Percentiles rank a stretch among this genome's conserved stretches.
These are phyloP conservation scores for Magnusiomyces fungicola DNA, from an alignment of 1,139 yeast genomes.

Conservation along the genomic window DNA sequence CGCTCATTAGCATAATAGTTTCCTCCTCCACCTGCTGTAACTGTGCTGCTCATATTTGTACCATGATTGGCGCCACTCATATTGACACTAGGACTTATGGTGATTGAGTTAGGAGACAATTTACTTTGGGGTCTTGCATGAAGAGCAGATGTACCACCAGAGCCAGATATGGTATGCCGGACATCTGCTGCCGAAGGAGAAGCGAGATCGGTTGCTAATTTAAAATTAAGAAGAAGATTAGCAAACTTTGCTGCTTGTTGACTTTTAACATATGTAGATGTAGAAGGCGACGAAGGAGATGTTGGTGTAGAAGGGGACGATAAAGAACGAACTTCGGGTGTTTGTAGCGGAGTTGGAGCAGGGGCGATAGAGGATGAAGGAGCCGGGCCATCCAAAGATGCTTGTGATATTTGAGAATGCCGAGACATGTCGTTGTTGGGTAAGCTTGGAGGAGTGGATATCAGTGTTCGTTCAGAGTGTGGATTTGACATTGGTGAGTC, in stretches of 20 bases:
- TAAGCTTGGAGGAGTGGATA: no score
- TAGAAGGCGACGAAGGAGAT: not conserved
- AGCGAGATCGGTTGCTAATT: slow-evolving; percentile 1
- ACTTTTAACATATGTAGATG: not conserved
- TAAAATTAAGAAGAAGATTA: slow-evolving; percentile 1
- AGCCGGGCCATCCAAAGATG: no score
- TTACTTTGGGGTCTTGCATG: slow-evolving; percentile 1
- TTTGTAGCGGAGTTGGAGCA: no score
- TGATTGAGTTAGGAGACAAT: no score
- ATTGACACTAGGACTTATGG: no score
- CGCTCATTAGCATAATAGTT: not conserved
- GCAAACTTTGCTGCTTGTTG: slow-evolving; percentile 6
- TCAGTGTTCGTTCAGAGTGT: no score
- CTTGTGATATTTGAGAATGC: no score
- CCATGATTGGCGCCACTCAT: no score
- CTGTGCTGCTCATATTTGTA: no score
- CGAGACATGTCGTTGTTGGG: no score
- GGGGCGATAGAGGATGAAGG: no score
- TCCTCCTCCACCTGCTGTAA: not conserved
- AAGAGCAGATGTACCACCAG: slow-evolving; percentile 6
- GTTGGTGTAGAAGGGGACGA: not conserved
- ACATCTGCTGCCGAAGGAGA: not conserved
- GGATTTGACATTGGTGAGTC: no score
- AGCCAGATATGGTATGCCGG: not conserved
- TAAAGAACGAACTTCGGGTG: not conserved